Percentiles rank a stretch among this genome's conserved stretches.
These are phyloP conservation scores for Alopecurus myosuroides DNA, from an alignment of 176 grass and related monocot genomes.

Conservation along the genomic window DNA sequence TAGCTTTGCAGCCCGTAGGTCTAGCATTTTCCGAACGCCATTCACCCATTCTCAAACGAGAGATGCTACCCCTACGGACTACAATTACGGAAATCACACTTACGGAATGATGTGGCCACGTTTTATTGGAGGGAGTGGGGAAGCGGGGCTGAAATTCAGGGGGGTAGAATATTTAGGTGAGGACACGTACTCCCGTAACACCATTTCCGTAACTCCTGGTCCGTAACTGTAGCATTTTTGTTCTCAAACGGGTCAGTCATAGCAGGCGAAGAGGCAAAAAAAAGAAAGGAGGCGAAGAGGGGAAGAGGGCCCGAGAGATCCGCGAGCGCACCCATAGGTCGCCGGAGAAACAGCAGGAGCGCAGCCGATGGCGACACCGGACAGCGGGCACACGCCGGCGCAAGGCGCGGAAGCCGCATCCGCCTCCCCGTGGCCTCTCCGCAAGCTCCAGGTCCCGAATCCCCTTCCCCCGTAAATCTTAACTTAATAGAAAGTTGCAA, in stretches of 20 bases:
- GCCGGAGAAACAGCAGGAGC: slow-evolving; percentile 17
- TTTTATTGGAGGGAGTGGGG: too few relatives aligned
- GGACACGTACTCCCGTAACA: too few relatives aligned
- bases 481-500: neutral
- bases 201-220: too few relatives aligned
- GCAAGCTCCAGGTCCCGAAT: slow-evolving; percentile 57
- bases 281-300: neutral
- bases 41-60: neutral
- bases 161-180: too few relatives aligned
- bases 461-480: neutral
- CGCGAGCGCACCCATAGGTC: slow-evolving; percentile 4
- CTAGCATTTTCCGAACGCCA: too few relatives aligned
- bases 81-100: too few relatives aligned
- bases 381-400: slow-evolving; percentile 32
- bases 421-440: slow-evolving; percentile 53
- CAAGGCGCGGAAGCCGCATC: slow-evolving; percentile 28
- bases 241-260: neutral
- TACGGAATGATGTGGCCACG: too few relatives aligned
- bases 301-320: slow-evolving; percentile 2
- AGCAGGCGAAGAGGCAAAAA: neutral
- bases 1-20: too few relatives aligned
- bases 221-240: too few relatives aligned
- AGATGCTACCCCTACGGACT: too few relatives aligned
- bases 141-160: too few relatives aligned
- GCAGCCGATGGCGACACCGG: slow-evolving; percentile 36